A percentile compares a stretch with the other conserved stretches of the same genome.
Evolutionary conservation across 2,329 filamentous ascomycete genomes (phyloP).

Genomic region (Penicillium hesseltinei): DNA sequence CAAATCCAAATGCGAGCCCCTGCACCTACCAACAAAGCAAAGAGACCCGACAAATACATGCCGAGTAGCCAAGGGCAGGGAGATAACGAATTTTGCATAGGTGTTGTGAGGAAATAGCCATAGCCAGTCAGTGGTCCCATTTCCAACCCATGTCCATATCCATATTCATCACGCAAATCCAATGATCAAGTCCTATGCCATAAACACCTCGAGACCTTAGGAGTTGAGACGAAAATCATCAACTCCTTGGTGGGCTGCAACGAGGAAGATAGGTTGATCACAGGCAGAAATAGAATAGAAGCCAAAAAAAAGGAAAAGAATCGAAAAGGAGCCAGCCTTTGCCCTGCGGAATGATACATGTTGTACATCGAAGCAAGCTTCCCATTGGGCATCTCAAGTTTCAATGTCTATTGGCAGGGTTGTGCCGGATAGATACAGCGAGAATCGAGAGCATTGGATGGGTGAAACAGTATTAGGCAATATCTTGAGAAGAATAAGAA

Average conservation of each 20-base stretch:
- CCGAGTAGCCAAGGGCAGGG: too few species aligned
- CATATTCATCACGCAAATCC: too few species aligned
- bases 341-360: conserved; percentile 5
- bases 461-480: conserved; percentile 21
- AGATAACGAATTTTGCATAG: too few species aligned
- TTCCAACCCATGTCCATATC: too few species aligned
- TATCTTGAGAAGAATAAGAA: conserved; percentile 16
- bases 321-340: conserved; percentile 11
- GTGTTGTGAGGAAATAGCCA: too few species aligned
- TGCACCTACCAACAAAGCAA: too few species aligned
- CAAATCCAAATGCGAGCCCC: too few species aligned
- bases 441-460: background rate
- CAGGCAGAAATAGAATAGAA: background rate
- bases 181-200: background rate
- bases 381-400: background rate
- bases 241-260: background rate
- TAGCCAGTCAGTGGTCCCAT: too few species aligned
- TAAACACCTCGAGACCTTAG: background rate
- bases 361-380: conserved; percentile 4
- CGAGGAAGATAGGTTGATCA: background rate
- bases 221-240: background rate
- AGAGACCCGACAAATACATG: too few species aligned
- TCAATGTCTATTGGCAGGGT: background rate
- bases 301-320: background rate
- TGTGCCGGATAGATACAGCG: background rate